Conservation (phyloP, 495 filamentous ascomycete genomes). For the Daldinia bambusicola region DNA sequence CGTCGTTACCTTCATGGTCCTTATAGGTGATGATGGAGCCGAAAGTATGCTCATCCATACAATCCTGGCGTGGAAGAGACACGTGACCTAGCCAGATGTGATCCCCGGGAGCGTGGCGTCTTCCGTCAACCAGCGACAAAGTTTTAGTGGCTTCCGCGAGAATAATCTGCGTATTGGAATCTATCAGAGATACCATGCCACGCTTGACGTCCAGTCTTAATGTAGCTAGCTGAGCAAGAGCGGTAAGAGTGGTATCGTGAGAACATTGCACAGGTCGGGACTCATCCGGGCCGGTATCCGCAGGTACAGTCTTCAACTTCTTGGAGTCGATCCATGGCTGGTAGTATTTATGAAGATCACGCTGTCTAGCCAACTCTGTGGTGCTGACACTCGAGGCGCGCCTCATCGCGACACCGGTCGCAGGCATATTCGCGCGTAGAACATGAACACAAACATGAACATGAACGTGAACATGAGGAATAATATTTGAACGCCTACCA, state of each 20-base stretch:
- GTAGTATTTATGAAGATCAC: conserved; percentile 42
- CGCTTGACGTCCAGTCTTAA: conserved; percentile 64
- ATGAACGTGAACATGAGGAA: background rate
- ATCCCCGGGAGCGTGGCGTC: conserved; percentile 39
- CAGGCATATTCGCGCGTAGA: conserved; percentile 13
- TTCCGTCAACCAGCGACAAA: conserved; percentile 54
- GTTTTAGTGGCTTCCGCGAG: conserved; percentile 70
- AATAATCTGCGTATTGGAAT: conserved; percentile 67
- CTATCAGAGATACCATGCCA: conserved; percentile 69
- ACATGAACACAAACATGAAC: too few species aligned
- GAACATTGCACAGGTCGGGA: conserved; percentile 39
- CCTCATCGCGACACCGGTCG: conserved; percentile 18
- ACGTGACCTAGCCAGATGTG: conserved; percentile 46
- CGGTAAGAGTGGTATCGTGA: conserved; percentile 69
- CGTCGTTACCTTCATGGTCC: conserved; percentile 23
- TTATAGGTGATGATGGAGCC: conserved; percentile 27
- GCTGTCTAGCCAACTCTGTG: conserved; percentile 37
- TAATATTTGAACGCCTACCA: background rate
- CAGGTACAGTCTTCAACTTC: conserved; percentile 32
- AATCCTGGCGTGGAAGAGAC: conserved; percentile 39
- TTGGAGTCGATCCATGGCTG: conserved; percentile 45
- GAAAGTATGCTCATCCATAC: conserved; percentile 41
- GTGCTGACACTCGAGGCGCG: conserved; percentile 37
- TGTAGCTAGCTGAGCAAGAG: conserved; percentile 70
- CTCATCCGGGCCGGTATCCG: conserved; percentile 22